Evolutionary conservation across 2,329 filamentous ascomycete species (phyloP).

Genomic region (Bertia moriformis): DNA sequence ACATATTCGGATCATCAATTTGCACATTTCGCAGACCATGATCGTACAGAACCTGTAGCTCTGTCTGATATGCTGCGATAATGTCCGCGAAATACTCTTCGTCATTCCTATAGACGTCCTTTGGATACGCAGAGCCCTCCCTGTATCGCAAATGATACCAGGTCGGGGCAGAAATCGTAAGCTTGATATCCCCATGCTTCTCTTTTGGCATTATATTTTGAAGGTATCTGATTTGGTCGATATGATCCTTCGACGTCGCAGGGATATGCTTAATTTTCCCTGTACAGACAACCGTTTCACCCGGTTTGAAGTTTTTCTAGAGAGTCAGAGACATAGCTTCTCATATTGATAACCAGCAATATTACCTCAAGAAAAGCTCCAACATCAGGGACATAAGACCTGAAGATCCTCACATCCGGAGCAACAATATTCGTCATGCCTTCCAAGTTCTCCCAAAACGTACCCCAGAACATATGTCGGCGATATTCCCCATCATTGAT

Average conservation of each 20-base stretch:
- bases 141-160: conserved; percentile 34
- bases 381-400: no score
- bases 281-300: no score
- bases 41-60: conserved; percentile 44
- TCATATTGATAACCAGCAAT: no score
- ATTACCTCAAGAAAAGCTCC: no score
- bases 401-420: no score
- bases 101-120: conserved; percentile 37
- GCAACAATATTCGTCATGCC: no score
- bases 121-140: conserved; percentile 38
- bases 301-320: no score
- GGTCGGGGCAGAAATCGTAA: conserved; percentile 37
- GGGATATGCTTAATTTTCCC: no score
- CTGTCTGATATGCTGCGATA: conserved; percentile 49
- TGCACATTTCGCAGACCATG: conserved; percentile 52
- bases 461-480: conserved; percentile 34
- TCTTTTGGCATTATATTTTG: conserved; percentile 25
- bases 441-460: conserved; percentile 37
- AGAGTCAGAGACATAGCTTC: no score
- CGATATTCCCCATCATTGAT: conserved; percentile 60
- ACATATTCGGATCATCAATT: conserved; percentile 52
- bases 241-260: no score
- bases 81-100: conserved; percentile 52
- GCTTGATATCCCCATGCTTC: conserved; percentile 34
- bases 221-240: no score